Evolutionary conservation across 192 early-diverging fungal genomes (phyloP).

Genomic region (Coemansia sp.): DNA sequence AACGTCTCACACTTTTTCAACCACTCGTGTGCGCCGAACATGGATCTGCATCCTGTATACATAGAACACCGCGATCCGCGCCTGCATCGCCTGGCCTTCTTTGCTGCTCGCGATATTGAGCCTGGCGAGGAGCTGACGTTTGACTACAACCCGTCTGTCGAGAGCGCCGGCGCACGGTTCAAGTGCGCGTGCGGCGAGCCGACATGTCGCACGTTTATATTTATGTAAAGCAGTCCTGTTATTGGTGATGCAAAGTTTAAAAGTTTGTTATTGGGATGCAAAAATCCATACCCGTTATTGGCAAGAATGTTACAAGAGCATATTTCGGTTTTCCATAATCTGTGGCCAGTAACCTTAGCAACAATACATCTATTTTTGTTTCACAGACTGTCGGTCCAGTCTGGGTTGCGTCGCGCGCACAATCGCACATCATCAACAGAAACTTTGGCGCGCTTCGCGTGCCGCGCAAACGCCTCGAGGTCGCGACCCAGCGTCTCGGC

Average conservation of each 20-base stretch:
- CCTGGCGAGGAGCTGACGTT: slow-evolving; percentile 88
- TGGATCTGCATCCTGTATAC: slow-evolving; percentile 46
- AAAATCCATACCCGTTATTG: no score
- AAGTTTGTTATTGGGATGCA: no score
- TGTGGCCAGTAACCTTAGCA: not conserved
- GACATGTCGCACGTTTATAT: slow-evolving; percentile 8
- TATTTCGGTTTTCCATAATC: no score
- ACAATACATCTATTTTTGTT: not conserved
- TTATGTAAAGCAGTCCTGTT: no score
- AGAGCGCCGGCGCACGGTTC: slow-evolving; percentile 8
- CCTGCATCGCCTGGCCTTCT: slow-evolving; percentile 85
- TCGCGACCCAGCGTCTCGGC: slow-evolving; percentile 40
- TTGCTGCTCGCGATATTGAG: slow-evolving; percentile 70
- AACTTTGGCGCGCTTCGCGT: slow-evolving; percentile 47
- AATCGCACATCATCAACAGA: slow-evolving; percentile 47
- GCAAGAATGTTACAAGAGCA: no score
- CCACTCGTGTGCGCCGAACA: slow-evolving; percentile 94
- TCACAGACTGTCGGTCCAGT: not conserved
- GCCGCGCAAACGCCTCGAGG: slow-evolving; percentile 50
- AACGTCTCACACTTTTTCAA: slow-evolving; percentile 97
- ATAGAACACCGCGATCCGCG: slow-evolving; percentile 83
- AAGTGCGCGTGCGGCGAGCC: slow-evolving; percentile 31
- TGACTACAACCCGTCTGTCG: slow-evolving; percentile 86
- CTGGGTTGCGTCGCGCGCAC: slow-evolving; percentile 6
- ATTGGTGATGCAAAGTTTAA: no score